Conservation (phyloP, 768 basidiomycete genomes). For the Hygrophorus pudorinus region DNA sequence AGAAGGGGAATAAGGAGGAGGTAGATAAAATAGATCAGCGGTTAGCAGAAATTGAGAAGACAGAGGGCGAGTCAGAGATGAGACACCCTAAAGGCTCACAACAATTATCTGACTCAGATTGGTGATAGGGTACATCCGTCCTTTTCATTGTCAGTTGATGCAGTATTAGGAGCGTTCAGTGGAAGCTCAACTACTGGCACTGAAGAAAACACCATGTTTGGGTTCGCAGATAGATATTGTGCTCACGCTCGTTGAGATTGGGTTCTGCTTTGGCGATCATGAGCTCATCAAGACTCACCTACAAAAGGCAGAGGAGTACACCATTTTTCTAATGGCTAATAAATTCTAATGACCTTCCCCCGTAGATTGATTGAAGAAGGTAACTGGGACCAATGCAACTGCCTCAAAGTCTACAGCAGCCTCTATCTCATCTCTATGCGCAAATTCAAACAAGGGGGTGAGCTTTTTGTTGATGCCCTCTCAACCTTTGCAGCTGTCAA, state of each 20-base stretch:
- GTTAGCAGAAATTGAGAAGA: slow-evolving; percentile 79
- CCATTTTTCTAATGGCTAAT: no score
- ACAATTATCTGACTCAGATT: slow-evolving; percentile 82
- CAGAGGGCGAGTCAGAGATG: slow-evolving; percentile 89
- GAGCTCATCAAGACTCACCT: no score
- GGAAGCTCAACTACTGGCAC: slow-evolving; percentile 70
- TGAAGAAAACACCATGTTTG: slow-evolving; percentile 87
- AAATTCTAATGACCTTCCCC: no score
- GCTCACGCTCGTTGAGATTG: slow-evolving; percentile 74
- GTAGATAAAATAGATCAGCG: slow-evolving; percentile 68
- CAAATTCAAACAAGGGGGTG: slow-evolving; percentile 80
- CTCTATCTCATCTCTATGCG: slow-evolving; percentile 80
- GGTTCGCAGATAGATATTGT: slow-evolving; percentile 92
- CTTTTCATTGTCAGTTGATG: slow-evolving; percentile 31
- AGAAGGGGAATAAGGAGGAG: slow-evolving; percentile 61
- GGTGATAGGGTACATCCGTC: slow-evolving; percentile 78
- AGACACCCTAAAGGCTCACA: slow-evolving; percentile 75
- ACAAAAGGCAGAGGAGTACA: no score
- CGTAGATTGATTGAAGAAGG: no score
- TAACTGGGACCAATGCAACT: no score
- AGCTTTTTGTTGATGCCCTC: slow-evolving; percentile 81
- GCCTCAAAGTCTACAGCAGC: no score
- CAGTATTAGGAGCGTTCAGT: slow-evolving; percentile 64
- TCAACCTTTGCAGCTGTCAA: slow-evolving; percentile 94
- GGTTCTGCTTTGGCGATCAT: no score